Conservation (phyloP, 129 eudicot species). For the Cynara cardunculus region DNA sequence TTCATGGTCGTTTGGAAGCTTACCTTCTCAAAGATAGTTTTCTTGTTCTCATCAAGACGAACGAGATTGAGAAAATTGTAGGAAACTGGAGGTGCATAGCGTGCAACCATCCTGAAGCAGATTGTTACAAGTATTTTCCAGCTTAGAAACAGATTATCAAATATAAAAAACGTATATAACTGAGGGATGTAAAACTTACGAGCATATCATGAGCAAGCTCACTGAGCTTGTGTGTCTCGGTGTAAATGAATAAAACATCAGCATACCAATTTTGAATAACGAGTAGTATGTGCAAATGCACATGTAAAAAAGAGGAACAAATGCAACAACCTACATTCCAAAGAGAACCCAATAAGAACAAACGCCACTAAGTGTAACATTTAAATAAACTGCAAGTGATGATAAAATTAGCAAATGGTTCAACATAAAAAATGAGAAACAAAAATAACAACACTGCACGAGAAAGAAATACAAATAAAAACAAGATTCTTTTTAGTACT, state of each 20-base stretch:
- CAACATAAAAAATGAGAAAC: not conserved
- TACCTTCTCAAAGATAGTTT: conserved; percentile 83
- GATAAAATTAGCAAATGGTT: not conserved
- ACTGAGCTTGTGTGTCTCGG: conserved; percentile 93
- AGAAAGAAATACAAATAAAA: not conserved
- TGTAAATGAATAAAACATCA: conserved; percentile 83
- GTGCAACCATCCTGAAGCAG: conserved; percentile 84
- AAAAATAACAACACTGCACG: too few species aligned
- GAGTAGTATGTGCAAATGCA: conserved; percentile 94
- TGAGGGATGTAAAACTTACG: conserved; percentile 49
- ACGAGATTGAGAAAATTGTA: conserved; percentile 88
- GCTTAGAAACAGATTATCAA: not conserved
- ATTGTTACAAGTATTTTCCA: conserved; percentile 1
- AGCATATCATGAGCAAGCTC: conserved; percentile 92
- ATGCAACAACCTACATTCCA: conserved; percentile 66
- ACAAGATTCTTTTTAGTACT: too few species aligned
- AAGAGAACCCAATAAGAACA: conserved; percentile 13
- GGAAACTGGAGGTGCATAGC: conserved; percentile 96
- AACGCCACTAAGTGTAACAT: conserved; percentile 1
- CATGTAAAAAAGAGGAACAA: conserved; percentile 93
- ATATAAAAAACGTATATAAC: not conserved
- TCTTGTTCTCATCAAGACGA: conserved; percentile 66
- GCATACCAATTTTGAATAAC: conserved; percentile 83
- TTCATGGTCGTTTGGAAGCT: not conserved
- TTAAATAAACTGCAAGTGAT: not conserved